Evolutionary conservation across 805 yeast species (phyloP), one percentile per base, ranked within the genome.

Genomic region (Millerago galiae): DNA sequence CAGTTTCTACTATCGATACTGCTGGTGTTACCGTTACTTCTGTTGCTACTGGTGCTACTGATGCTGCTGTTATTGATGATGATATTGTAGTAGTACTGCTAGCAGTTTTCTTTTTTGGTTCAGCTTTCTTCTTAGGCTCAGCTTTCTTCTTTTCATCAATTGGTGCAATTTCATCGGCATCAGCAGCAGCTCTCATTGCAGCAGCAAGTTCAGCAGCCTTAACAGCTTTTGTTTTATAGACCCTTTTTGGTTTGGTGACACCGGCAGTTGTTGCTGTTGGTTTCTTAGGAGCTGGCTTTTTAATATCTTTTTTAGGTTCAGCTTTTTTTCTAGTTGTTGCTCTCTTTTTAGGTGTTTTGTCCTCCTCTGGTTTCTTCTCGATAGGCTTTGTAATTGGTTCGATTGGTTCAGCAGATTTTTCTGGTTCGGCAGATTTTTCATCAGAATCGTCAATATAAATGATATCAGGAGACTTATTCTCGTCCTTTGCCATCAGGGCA

Each of bases 171-270:
- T 5, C 16, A 8, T 29, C 31, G 8, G 18, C 12, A 2, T 15
- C 21, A 6, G 38, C 31, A 6, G 43, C 44, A 8, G 43, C 48
- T 35, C 42, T 35, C 42, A 38, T 38, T 12, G 39, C 38, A 15
- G 38, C 41, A n/a, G 47, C 47, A 5, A 34, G 1, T 17, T 41
- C 47, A 27, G 44, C 40, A 25, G 47, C 44, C 21, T 35, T 45
- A 2, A 34, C 15, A 8, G 41, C 37, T 16, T 41, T 44, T 4
- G 40, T n/a, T 25, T 38, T 37, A 10, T 41, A 38, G 3, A 10
- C 15, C 28, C 42, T 28, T 15, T 44, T 34, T 11, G 40, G 36
- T 26, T 44, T 34, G 15, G 16, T 10, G 2, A 37, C 42, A 30
- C 44, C 42, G 14, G 46, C 44, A 28, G 40, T 35, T 18, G 27